These are phyloP conservation scores for Exophiala bonariae DNA, from an alignment of 2,329 filamentous ascomycete genomes.

Conservation along the genomic window DNA sequence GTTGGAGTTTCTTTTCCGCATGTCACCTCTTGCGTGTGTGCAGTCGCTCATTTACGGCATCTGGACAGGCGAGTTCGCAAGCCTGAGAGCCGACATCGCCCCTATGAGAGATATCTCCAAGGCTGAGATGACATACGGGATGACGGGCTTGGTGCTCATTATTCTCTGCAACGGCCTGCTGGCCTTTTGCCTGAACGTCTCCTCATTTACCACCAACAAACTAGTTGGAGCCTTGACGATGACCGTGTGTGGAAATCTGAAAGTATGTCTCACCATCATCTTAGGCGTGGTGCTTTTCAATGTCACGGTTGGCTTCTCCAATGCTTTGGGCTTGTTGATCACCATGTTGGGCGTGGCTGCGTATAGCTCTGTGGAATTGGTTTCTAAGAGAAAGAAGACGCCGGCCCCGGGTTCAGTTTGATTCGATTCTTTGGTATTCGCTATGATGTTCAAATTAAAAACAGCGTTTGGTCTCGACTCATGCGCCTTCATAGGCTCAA, in stretches of 20 bases:
- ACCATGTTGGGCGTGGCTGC: background rate
- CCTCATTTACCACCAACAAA: constrained; percentile 61
- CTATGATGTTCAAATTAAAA: too few species aligned
- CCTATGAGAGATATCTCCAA: background rate
- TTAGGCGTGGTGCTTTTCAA: constrained; percentile 57
- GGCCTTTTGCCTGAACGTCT: constrained; percentile 58
- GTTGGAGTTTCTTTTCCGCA: constrained; percentile 62
- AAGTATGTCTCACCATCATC: constrained; percentile 58
- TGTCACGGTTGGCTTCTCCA: constrained; percentile 48
- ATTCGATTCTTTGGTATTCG: too few species aligned
- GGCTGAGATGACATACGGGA: background rate
- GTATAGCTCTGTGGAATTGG: constrained; percentile 1
- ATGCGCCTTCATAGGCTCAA: too few species aligned
- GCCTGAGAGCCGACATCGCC: background rate
- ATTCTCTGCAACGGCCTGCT: constrained; percentile 55
- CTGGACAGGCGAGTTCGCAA: constrained; percentile 53
- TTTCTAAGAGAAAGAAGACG: background rate
- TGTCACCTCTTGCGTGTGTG: constrained; percentile 61
- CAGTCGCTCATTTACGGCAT: constrained; percentile 56
- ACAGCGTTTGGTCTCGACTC: too few species aligned
- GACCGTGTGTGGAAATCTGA: constrained; percentile 61
- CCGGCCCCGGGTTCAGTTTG: background rate
- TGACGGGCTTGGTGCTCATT: constrained; percentile 34
- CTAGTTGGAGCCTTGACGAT: constrained; percentile 59
- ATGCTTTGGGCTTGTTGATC: background rate